A percentile compares a stretch with the other conserved stretches of the same genome.
Conservation (phyloP, 1,284 basidiomycete genomes). For the Ustilago lituana region DNA sequence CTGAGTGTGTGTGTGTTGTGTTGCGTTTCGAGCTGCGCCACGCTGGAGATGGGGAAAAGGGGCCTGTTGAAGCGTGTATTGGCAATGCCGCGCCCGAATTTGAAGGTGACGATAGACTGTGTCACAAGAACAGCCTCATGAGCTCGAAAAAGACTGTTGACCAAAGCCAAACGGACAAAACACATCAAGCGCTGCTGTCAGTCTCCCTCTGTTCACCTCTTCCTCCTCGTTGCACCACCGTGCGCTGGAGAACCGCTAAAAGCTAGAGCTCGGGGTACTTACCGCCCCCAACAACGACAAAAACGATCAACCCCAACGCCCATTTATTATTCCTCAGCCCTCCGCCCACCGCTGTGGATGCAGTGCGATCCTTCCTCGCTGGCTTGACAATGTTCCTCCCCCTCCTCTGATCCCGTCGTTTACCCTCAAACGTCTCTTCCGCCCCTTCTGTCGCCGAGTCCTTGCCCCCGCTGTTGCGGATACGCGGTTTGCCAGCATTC, state of each 20-base stretch:
- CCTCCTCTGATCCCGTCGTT: background rate
- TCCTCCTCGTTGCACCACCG: background rate
- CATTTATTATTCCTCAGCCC: conserved; percentile 13
- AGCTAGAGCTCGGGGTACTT: conserved; percentile 9
- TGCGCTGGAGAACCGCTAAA: background rate
- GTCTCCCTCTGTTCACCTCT: background rate
- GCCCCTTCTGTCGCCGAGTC: background rate
- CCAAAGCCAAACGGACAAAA: background rate
- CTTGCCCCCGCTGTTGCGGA: conserved; percentile 14
- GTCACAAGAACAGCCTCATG: conserved; percentile 40
- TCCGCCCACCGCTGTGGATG: background rate
- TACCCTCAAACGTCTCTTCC: background rate
- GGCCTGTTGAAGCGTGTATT: too few species aligned
- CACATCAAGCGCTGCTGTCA: background rate
- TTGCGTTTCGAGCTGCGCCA: too few species aligned
- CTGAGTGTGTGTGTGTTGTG: background rate
- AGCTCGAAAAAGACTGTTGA: conserved; percentile 49
- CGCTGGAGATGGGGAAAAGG: too few species aligned
- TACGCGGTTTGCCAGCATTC: conserved; percentile 38
- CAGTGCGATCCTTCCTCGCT: conserved; percentile 4
- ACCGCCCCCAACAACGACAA: conserved; percentile 53
- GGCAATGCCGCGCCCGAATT: too few species aligned
- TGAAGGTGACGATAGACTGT: background rate
- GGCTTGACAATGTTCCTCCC: conserved; percentile 32
- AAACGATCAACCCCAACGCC: conserved; percentile 32